A percentile compares a stretch with the other conserved stretches of the same genome.
These are phyloP conservation scores for Lycium ferocissimum DNA, from an alignment of 257 asterid genomes.

Conservation along the genomic window DNA sequence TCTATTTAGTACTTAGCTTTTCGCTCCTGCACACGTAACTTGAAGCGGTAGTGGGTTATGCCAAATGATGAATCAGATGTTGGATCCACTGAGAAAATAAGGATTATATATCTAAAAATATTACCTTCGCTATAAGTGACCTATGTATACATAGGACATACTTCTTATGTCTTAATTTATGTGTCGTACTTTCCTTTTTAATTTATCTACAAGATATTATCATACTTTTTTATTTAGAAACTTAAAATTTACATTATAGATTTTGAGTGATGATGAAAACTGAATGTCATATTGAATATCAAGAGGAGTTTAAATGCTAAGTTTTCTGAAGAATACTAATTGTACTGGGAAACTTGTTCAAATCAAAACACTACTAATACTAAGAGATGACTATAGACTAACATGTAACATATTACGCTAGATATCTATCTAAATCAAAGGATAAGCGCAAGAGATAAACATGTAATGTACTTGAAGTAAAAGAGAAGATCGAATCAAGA, in stretches of 20 bases:
- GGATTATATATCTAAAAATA: background rate
- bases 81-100: too few species aligned
- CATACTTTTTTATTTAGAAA: background rate
- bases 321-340: background rate
- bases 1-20: background rate
- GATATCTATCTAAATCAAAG: background rate
- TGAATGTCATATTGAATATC: background rate
- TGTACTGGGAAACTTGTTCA: background rate
- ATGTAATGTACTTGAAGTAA: too few species aligned
- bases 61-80: too few species aligned
- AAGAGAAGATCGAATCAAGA: too few species aligned
- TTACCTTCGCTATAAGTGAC: background rate
- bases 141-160: background rate
- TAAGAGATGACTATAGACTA: too few species aligned
- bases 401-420: background rate
- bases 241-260: background rate
- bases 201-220: background rate
- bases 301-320: background rate
- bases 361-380: background rate
- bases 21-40: too few species aligned
- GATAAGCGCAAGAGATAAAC: background rate
- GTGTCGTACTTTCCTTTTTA: background rate
- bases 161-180: background rate
- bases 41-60: too few species aligned
- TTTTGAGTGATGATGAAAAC: background rate